Percentiles rank a stretch among this genome's conserved stretches.
These are phyloP conservation scores for Tympanopsis confertula DNA, from an alignment of 2,329 filamentous ascomycete species.

Conservation along the genomic window DNA sequence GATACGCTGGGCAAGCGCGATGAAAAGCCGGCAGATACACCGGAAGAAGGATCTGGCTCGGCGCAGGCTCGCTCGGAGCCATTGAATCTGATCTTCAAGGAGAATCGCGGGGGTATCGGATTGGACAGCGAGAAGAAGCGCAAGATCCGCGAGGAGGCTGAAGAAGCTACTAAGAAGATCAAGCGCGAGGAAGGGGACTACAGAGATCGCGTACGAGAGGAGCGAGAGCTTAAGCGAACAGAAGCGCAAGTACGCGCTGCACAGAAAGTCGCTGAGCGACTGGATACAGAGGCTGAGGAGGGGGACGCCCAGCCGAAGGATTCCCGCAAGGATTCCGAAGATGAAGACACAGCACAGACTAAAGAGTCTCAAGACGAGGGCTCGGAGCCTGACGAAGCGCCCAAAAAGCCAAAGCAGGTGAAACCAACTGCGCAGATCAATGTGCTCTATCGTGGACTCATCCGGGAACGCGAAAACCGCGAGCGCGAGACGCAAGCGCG, in stretches of 20 bases:
- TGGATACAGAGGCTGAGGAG: slow-evolving; percentile 44
- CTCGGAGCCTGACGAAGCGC: slow-evolving; percentile 20
- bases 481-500: slow-evolving; percentile 57
- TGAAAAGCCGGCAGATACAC: slow-evolving; percentile 6
- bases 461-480: slow-evolving; percentile 57
- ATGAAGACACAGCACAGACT: slow-evolving; percentile 9
- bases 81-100: slow-evolving; percentile 64
- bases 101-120: slow-evolving; percentile 73
- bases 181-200: slow-evolving; percentile 62
- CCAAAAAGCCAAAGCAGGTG: slow-evolving; percentile 37
- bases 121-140: slow-evolving; percentile 74
- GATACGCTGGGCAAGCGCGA: slow-evolving; percentile 53
- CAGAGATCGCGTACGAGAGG: slow-evolving; percentile 57
- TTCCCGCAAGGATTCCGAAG: slow-evolving; percentile 7
- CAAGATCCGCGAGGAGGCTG: slow-evolving; percentile 29
- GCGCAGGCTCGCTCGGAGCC: slow-evolving; percentile 60
- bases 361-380: slow-evolving; percentile 13
- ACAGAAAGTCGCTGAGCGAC: slow-evolving; percentile 70
- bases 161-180: slow-evolving; percentile 38
- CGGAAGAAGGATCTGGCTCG: slow-evolving; percentile 24
- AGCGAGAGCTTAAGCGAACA: slow-evolving; percentile 54
- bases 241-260: slow-evolving; percentile 66
- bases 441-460: slow-evolving; percentile 67
- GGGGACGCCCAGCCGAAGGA: slow-evolving; percentile 5
- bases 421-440: slow-evolving; percentile 39